Percentiles rank a stretch among this genome's conserved stretches.
Conservation (phyloP, 108 stramenopile genomes). For the Cyclotella sp. region DNA sequence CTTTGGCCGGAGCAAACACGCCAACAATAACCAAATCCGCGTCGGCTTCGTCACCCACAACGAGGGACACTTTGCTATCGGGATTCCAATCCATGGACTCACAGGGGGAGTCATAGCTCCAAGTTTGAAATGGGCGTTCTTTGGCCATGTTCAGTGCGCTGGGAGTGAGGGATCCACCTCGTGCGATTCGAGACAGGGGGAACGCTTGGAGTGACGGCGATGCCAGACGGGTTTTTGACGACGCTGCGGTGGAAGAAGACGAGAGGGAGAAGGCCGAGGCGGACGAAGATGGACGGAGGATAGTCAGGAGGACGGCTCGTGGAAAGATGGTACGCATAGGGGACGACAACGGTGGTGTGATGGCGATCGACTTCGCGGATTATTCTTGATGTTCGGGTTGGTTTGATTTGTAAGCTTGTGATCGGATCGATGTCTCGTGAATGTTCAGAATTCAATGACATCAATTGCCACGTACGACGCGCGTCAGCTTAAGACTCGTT, state of each 20-base stretch:
- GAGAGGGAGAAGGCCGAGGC: slow-evolving; percentile 12
- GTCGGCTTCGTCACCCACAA: slow-evolving; percentile 33
- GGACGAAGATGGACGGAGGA: slow-evolving; percentile 14
- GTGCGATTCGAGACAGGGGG: neutral
- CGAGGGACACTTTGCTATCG: slow-evolving; percentile 42
- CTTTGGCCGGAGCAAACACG: slow-evolving; percentile 66
- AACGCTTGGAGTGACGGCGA: neutral
- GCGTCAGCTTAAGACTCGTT: no score
- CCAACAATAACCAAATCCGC: slow-evolving; percentile 79
- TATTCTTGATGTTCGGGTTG: no score
- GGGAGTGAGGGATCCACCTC: slow-evolving; percentile 1
- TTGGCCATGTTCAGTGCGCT: slow-evolving; percentile 27
- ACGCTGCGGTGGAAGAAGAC: neutral
- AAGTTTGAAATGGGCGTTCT: slow-evolving; percentile 70
- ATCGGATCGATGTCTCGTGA: no score
- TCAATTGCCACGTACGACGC: no score
- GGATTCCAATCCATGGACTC: slow-evolving; percentile 79
- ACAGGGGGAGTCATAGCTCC: slow-evolving; percentile 84
- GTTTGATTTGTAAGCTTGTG: no score
- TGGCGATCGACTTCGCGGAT: no score
- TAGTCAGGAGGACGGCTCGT: slow-evolving; percentile 19
- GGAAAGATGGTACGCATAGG: slow-evolving; percentile 17
- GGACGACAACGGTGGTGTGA: no score
- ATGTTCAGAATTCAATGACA: no score
- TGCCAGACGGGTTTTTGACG: neutral